Conservation (phyloP, 116 monocot genomes). For the Phalaenopsis hybrid region DNA sequence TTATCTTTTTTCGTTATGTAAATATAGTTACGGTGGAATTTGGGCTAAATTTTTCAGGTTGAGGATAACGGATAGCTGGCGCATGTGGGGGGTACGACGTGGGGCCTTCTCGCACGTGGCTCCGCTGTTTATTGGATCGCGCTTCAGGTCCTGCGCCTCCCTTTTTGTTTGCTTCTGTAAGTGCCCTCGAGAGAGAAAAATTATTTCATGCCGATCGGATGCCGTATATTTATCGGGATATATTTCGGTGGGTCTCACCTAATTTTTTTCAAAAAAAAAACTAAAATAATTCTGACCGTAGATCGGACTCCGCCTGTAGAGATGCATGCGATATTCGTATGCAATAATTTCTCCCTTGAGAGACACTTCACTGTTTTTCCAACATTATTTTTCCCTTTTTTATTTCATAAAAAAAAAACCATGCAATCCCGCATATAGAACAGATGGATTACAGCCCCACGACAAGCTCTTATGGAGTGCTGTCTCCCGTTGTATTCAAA, state of each 20-base stretch:
- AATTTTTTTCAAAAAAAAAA: too few relatives aligned
- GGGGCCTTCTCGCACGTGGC: constrained; percentile 8
- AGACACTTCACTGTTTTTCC: neutral
- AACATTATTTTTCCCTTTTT: neutral
- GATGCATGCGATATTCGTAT: too few relatives aligned
- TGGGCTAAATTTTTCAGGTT: neutral
- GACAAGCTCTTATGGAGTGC: neutral
- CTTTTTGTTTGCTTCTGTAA: neutral
- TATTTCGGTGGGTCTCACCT: too few relatives aligned
- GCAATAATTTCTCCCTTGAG: too few relatives aligned
- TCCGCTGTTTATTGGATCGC: constrained; percentile 1
- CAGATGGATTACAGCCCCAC: neutral
- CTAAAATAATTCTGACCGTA: too few relatives aligned
- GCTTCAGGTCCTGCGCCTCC: neutral
- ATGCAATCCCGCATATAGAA: neutral
- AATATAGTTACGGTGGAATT: too few relatives aligned
- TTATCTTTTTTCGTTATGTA: too few relatives aligned
- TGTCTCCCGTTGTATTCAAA: too few relatives aligned
- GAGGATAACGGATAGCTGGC: neutral
- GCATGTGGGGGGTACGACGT: neutral
- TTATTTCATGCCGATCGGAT: too few relatives aligned
- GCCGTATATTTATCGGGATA: too few relatives aligned
- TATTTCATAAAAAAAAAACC: neutral
- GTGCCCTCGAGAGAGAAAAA: too few relatives aligned
- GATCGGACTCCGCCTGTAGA: too few relatives aligned